Evolutionary conservation across 352 stramenopile genomes (phyloP), one percentile per base, ranked within the genome.

Genomic region (Pythium dissimile): DNA sequence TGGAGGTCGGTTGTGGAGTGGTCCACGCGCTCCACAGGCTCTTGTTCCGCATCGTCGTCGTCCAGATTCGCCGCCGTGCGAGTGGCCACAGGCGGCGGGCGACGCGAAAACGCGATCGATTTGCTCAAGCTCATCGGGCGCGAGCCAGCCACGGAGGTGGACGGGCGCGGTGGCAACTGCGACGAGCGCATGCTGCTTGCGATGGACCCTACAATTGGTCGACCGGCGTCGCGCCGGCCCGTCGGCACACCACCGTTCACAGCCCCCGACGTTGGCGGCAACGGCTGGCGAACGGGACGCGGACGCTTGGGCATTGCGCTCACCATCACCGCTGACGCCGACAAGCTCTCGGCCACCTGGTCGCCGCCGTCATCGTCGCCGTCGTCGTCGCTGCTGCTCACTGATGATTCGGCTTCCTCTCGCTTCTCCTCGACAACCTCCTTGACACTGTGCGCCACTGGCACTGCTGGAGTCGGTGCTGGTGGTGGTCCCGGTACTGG

Each of bases 111-210:
- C 18, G 81, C 74, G 37, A 94, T 92, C 3, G 81, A 90, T 57
- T 94, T 87, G 56, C 84, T 94, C 28, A 94, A 60, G 47, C 81
- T 94, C 76, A 83, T 90, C 0, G 84, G 80, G 11, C 78, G 69
- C 3, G 67, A 71, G 16, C 51, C 54, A 9, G 60, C 64, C 3
- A 70, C 44, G 2, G 77, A 87, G 16, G 79, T 75, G 1, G 79
- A 88, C 21, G 81, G 84, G 15, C 72, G 80, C 3, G 80, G 69
- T 5, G 80, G 80, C 15, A 82, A 54, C 21, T 71, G 44, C 13
- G 59, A 64, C 3, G 51, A 52, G 12, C 57, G 51, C 27, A 65
- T 5, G 16, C 59, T 61, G 18, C 30, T 37, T 3, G 51, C 51
- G 21, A 61, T 37, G 2, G 54, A 56, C 21, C 32, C 34, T 18